Evolutionary conservation across 306 rosid species (phyloP), one percentile per base, ranked within the genome.

Genomic region (Cucumis melo): DNA sequence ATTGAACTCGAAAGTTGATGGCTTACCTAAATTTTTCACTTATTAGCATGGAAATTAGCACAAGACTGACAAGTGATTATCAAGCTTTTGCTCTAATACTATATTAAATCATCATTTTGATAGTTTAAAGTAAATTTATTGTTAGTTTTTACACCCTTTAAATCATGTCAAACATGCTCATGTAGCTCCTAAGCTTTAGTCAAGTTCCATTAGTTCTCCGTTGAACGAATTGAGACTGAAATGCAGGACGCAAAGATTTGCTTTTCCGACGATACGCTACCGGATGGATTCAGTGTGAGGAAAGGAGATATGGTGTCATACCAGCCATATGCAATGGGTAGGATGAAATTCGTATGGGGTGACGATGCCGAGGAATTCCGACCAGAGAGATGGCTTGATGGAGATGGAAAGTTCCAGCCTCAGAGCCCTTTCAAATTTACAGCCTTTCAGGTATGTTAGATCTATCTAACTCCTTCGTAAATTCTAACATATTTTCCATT

Each of bases 351-450:
- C 67, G 9, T 82, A 38, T 80, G 82, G 85, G 85, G 85, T 0
- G 78, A 79, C 6, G 80, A 85, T 53, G 88, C 82, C 1, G 85
- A 85, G 66, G 80, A 79, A 34, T 85, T 82, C 51, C 76, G 72
- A 27, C 82, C 83, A 0, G 74, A 82, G 51, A 77, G 88, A 54
- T 85, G 85, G 88, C 63, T 84, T 11, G 17, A 82, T 23, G 23
- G 44, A 78, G 73, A 79, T 36, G 83, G 87, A 9, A 61, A 36
- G 6, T 74, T 80, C 38, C 73, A 71, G 65, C 76, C 78, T 11
- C 85, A 85, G 41, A 85, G 80, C 72, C 62, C 82, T 53, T 82
- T 58, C 74, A 82, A 77, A 41, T 80, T 82, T 76, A 85, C 76
- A 8, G 85, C 84, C 27, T 82, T 85, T 73, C 80, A 82, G 44